Base-by-base conservation (phyloP, 2,329 filamentous ascomycete species). In the Microcyclospora tardicrescens region DNA sequence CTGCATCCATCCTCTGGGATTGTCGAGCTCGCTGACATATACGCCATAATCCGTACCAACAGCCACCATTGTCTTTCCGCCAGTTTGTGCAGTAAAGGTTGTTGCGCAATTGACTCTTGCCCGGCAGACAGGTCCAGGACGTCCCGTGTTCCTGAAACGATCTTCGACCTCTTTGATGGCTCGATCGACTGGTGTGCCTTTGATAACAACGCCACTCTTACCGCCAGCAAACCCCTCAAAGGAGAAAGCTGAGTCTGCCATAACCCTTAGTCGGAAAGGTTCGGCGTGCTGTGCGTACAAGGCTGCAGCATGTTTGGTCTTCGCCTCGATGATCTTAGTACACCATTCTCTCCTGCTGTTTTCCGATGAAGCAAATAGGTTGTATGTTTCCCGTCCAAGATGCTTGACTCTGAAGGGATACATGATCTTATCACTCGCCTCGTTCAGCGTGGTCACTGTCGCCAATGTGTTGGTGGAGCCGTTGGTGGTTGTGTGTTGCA, bases 351-450 rank as follows among this genome's bases (percentile, higher is more conserved):
- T 71, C 41, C 91, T 75, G 51, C 79, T 81, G 44, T 80, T 73
- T 2, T 79, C 74, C 2, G 77, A 81, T 5, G 80, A 75, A 0
- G 89, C 87, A 58, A 93, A 96, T 2, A 98, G 67, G 0, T 83
- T 94, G 59, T 95, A 96, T 0, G 84, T 79, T 50, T 94, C 87
- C 45, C 93, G 84, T 10, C 93, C 91, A 14, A 98, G 73, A 63
- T 98, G 91, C 64, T 95, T 95, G 57, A 98, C 77, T 48, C 79
- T 79, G 75, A 98, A 98, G 0, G 93, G 91, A 57, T 87, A 98
- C 51, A 98, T 64, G 34, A 91, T 82, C 58, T 80, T 84, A 55
- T 69, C 68, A 19, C 84, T 79, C 19, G 71, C 63, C 28, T 54
- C 54, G 5, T 77, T 75, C 13, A 73, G 56, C 2, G 64, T 61